A percentile compares a stretch with the other conserved stretches of the same genome.
Conservation (phyloP, 2,329 filamentous ascomycete species). For the Fusarium pininemorale region DNA sequence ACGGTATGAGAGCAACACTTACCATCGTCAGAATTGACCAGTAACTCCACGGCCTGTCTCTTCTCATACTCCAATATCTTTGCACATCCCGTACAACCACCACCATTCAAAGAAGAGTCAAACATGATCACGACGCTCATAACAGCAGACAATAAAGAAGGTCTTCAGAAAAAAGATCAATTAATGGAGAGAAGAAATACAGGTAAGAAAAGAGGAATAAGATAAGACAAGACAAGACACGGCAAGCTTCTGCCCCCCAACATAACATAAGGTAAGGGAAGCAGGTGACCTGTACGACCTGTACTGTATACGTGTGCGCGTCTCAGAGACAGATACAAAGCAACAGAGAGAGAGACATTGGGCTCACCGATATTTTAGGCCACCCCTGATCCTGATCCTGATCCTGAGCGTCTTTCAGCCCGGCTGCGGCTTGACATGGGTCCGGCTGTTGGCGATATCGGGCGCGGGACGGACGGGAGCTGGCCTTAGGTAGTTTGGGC, state of each 20-base stretch:
- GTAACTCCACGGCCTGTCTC: background rate
- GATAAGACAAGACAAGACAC: background rate
- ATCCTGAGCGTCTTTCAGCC: conserved; percentile 10
- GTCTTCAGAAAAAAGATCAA: background rate
- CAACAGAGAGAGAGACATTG: background rate
- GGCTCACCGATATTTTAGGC: conserved; percentile 31
- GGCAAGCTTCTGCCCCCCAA: background rate
- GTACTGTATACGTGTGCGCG: background rate
- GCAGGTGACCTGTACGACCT: conserved; percentile 4
- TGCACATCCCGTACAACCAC: conserved; percentile 37
- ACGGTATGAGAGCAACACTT: background rate
- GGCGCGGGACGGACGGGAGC: conserved; percentile 16
- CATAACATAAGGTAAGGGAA: background rate
- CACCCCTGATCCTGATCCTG: conserved; percentile 1
- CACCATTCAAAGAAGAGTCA: background rate
- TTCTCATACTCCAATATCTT: conserved; percentile 38
- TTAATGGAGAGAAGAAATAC: background rate
- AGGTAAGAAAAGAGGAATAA: background rate
- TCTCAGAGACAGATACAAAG: background rate
- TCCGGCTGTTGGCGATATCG: conserved; percentile 28
- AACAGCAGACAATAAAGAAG: no score
- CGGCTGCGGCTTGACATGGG: conserved; percentile 12
- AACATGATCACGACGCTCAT: background rate
- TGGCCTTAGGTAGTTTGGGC: background rate
- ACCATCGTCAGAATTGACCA: conserved; percentile 2